Percentiles rank a stretch among this genome's conserved stretches.
phyloP scores from a whole-genome alignment of 805 yeast species.

The Saturnispora serradocipensis region DNA sequence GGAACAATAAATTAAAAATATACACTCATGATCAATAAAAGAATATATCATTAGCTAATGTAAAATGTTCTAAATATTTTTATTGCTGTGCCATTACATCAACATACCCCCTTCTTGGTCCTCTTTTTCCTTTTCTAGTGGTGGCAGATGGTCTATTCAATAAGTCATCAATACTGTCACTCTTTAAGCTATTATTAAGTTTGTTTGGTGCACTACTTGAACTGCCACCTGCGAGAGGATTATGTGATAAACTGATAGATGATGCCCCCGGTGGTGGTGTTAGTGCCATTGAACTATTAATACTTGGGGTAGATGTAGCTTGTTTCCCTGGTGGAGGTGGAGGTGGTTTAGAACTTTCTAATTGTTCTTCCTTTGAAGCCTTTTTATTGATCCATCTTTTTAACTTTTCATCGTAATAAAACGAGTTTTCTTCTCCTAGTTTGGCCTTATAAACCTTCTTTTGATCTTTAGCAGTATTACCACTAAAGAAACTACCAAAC shows the following conservation, averaged over 20 bases:
- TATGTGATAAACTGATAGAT: slow-evolving; percentile 8
- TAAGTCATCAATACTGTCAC: slow-evolving; percentile 24
- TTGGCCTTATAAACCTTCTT: slow-evolving; percentile 71
- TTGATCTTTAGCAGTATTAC: slow-evolving; percentile 47
- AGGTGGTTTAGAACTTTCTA: slow-evolving; percentile 46
- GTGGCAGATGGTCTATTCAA: slow-evolving; percentile 23
- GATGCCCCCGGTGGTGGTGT: slow-evolving; percentile 26
- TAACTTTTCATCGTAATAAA: slow-evolving; percentile 73
- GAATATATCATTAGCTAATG: neutral
- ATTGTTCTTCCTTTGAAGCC: slow-evolving; percentile 56
- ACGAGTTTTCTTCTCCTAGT: slow-evolving; percentile 66
- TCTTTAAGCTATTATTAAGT: slow-evolving; percentile 9
- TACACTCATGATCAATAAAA: neutral
- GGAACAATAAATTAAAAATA: neutral
- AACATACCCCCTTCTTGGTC: slow-evolving; percentile 51
- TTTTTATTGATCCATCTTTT: slow-evolving; percentile 80
- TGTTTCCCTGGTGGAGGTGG: slow-evolving; percentile 46
- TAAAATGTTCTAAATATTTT: neutral
- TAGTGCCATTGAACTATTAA: neutral
- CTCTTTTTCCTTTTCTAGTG: slow-evolving; percentile 38
- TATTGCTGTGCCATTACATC: slow-evolving; percentile 45
- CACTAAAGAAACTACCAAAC: slow-evolving; percentile 57
- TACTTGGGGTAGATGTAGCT: neutral
- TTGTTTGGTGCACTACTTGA: neutral
- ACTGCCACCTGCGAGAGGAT: slow-evolving; percentile 3